phyloP scores from a whole-genome alignment of 371 early-diverging fungal species.

The Capillidium rhysosporum region DNA sequence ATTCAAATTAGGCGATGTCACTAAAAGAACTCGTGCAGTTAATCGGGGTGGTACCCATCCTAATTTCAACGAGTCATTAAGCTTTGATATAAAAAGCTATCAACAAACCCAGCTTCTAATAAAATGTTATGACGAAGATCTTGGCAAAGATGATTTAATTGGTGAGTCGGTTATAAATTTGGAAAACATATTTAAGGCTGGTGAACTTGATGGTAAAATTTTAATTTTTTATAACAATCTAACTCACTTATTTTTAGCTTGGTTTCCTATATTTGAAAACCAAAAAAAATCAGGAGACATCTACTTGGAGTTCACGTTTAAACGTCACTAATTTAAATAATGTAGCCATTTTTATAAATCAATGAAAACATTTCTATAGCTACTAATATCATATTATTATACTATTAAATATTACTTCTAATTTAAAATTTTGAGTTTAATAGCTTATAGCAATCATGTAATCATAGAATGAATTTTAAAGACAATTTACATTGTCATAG shows the following conservation, averaged over 20 bases:
- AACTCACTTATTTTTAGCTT: neutral
- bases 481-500: no score
- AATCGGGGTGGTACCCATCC: neutral
- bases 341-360: no score
- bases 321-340: neutral
- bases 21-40: neutral
- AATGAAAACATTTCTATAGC: no score
- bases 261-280: neutral
- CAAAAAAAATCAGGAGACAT: neutral
- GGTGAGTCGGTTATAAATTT: neutral
- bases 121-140: neutral
- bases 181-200: neutral
- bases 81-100: neutral
- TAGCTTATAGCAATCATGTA: no score
- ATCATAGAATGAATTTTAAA: no score
- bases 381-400: no score
- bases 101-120: neutral
- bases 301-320: slow-evolving; percentile 2
- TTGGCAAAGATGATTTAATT: neutral
- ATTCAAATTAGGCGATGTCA: neutral
- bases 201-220: slow-evolving; percentile 1
- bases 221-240: neutral
- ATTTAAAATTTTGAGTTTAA: no score
- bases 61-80: neutral
- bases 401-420: no score